Evolutionary conservation across 345 rosid genomes (phyloP).

Genomic region (sweet orange (Citrus sinensis)): DVS_A1.0 CM039165.1:36006001-36006500

Average conservation of each 20-base stretch:
- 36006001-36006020: background rate
- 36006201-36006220: conserved; percentile 92
- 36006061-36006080: background rate
- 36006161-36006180: conserved; percentile 64
- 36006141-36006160: conserved; percentile 32
- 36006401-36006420: conserved; percentile 53
- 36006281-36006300: conserved; percentile 71
- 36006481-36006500: conserved; percentile 76
- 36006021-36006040: background rate
- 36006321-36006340: conserved; percentile 71
- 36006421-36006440: conserved; percentile 65
- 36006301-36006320: conserved; percentile 55
- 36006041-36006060: background rate
- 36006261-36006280: conserved; percentile 96
- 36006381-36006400: conserved; percentile 86
- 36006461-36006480: conserved; percentile 94
- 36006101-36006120: background rate
- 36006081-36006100: background rate
- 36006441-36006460: conserved; percentile 85
- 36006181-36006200: conserved; percentile 97
- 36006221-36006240: conserved; percentile 94
- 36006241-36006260: conserved; percentile 99
- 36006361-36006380: conserved; percentile 87
- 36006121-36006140: conserved; percentile 7
- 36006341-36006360: conserved; percentile 83